Percentiles rank a stretch among this genome's conserved stretches.
Conservation (phyloP, 1,139 yeast genomes). For the Hanseniaspora uvarum region DNA sequence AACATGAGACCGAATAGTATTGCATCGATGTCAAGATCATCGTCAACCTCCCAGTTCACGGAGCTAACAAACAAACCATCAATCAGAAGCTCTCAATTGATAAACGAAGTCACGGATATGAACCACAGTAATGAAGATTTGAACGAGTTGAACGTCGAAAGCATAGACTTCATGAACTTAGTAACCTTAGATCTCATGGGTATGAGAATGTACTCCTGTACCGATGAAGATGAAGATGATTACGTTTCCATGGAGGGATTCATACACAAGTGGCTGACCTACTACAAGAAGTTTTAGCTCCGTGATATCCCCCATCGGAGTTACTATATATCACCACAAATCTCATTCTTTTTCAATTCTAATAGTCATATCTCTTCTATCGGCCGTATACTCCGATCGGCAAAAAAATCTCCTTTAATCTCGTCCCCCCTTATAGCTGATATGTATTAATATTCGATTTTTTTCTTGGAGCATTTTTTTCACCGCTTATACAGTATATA, state of each 20-base stretch:
- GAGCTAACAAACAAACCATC: conserved; percentile 5
- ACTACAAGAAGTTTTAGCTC: conserved; percentile 25
- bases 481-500: too few relatives aligned
- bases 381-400: too few relatives aligned
- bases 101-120: not conserved
- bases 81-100: conserved; percentile 5
- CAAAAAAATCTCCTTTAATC: too few relatives aligned
- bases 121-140: conserved; percentile 24
- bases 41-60: conserved; percentile 6
- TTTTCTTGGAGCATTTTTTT: too few relatives aligned
- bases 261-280: conserved; percentile 29
- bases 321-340: too few relatives aligned
- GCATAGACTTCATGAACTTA: conserved; percentile 10
- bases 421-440: too few relatives aligned
- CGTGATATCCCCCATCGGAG: too few relatives aligned
- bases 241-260: conserved; percentile 19
- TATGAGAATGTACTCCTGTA: conserved; percentile 6
- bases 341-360: too few relatives aligned
- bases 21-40: conserved; percentile 11
- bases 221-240: conserved; percentile 17
- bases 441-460: too few relatives aligned
- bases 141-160: conserved; percentile 23
- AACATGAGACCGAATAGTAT: not conserved
- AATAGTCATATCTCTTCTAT: not conserved
- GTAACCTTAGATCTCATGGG: conserved; percentile 13